Evolutionary conservation across 2,329 filamentous ascomycete genomes (phyloP), one percentile per base, ranked within the genome.

Genomic region (Scopulariopsis brevicaulis): DNA sequence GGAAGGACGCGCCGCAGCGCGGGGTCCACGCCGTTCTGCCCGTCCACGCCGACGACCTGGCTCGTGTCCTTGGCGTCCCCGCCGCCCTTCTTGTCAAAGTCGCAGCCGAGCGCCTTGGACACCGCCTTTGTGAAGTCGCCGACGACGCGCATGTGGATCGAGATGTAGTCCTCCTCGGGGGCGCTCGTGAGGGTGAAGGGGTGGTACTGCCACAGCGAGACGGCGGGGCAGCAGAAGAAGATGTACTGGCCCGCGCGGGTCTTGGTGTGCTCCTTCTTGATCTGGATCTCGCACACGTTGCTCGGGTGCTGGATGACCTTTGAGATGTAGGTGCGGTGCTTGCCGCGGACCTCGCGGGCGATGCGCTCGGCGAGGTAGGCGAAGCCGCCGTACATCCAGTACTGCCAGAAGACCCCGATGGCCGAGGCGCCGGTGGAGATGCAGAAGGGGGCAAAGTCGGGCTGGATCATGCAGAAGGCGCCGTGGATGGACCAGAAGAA

Each of bases 401-500:
- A 94, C 73, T 92, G 85, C 87, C 88, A 94, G 70, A 95, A 94
- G 57, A 92, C 87, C 65, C 89, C 89, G 61, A 86, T 77, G 34
- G 83, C 82, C 28, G 80, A 77, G 11, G 80, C 75, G 61, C 83
- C 83, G 60, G 89, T 76, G 59, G 85, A 84, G 58, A 82, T 78
- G 72, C 89, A 92, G 70, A 88, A 92, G 1, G 89, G 89, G 6
- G 86, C 86, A 62, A 87, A 82, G 68, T 94, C 89, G 56, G 89
- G 85, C 71, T 90, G 89, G 66, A 93, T 93, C 89, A 94, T 93
- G 73, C 90, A 93, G 75, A 91, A 94, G 28, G 87, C 87, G 59
- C 89, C 90, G 71, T 95, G 90, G 65, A 93, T 81, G n/a, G 89
- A 85, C 89, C 89, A 94, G 78, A 94, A 92, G 64, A 93, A 77